A percentile compares a stretch with the other conserved stretches of the same genome.
phyloP scores from a whole-genome alignment of 1,284 basidiomycete genomes.

The Cryptococcus hybrid region DNA sequence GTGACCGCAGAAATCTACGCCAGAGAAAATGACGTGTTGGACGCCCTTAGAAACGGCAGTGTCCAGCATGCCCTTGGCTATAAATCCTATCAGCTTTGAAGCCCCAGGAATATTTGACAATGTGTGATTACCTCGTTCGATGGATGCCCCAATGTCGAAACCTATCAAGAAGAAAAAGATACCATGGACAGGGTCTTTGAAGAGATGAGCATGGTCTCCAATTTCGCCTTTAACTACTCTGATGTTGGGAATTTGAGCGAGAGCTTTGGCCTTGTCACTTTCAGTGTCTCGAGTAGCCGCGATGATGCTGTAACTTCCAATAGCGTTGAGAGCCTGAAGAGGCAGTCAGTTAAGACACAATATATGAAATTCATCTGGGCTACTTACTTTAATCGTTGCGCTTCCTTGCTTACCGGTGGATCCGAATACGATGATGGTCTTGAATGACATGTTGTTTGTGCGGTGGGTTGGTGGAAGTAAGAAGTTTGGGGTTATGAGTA shows the following conservation, averaged over 20 bases:
- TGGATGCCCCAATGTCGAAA: not conserved
- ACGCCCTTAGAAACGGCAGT: conserved; percentile 8
- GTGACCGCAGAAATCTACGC: conserved; percentile 8
- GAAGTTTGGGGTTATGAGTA: too few species aligned
- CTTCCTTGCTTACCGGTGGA: conserved; percentile 16
- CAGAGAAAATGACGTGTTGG: conserved; percentile 13
- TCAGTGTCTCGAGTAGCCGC: conserved; percentile 6
- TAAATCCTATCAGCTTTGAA: not conserved
- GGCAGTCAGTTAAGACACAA: too few species aligned
- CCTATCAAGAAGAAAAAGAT: conserved; percentile 5
- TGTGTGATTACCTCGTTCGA: too few species aligned
- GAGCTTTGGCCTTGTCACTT: not conserved
- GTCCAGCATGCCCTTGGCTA: conserved; percentile 4
- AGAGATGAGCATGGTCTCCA: conserved; percentile 7
- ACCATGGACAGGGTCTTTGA: conserved; percentile 11
- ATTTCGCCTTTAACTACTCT: conserved; percentile 5
- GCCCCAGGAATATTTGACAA: too few species aligned
- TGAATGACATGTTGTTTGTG: not conserved
- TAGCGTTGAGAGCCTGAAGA: conserved; percentile 6
- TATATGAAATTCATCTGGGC: not conserved
- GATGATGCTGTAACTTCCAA: conserved; percentile 6
- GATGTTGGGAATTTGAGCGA: not conserved
- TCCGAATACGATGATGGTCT: conserved; percentile 15
- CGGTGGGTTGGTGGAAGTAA: too few species aligned
- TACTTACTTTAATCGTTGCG: conserved; percentile 11